Evolutionary conservation across 495 filamentous ascomycete genomes (phyloP).

Genomic region (Tetracladium marchalianum): DNA sequence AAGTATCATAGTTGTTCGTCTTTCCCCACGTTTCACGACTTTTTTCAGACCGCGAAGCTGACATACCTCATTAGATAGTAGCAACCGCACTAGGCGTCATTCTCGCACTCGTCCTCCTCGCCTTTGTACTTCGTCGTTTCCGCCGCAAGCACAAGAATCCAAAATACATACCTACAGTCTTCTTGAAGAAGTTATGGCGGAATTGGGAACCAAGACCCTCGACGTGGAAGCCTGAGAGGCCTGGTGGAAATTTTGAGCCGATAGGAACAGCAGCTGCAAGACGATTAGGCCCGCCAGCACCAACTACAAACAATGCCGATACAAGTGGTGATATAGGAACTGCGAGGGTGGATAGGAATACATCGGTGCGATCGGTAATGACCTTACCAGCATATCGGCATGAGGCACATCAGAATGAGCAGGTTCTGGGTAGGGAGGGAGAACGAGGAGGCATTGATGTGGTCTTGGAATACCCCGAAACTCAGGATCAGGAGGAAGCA

Average conservation of each 20-base stretch:
- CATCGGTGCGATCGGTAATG: conserved; percentile 83
- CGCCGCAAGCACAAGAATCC: conserved; percentile 35
- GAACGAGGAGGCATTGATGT: conserved; percentile 88
- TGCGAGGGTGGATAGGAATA: conserved; percentile 61
- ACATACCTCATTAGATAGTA: conserved; percentile 18
- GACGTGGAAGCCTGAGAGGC: conserved; percentile 12
- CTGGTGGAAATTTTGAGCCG: conserved; percentile 19
- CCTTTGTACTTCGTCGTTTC: conserved; percentile 36
- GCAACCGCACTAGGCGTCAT: conserved; percentile 29
- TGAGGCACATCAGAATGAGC: conserved; percentile 63
- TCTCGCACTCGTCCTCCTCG: conserved; percentile 31
- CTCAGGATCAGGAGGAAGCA: conserved; percentile 44
- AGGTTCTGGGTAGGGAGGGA: conserved; percentile 81
- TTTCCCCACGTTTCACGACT: not conserved
- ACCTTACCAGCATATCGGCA: conserved; percentile 72
- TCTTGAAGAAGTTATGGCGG: conserved; percentile 50
- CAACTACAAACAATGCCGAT: conserved; percentile 6
- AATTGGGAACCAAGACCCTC: conserved; percentile 41
- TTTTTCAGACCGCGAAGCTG: not conserved
- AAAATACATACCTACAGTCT: conserved; percentile 46
- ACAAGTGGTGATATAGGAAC: conserved; percentile 9
- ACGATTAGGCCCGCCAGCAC: conserved; percentile 1
- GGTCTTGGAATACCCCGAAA: conserved; percentile 75
- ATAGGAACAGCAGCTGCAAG: conserved; percentile 4
- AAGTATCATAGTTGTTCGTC: not conserved